These are phyloP conservation scores for Sutorius eximius DNA, from an alignment of 1,284 basidiomycete species.

Conservation along the genomic window DNA sequence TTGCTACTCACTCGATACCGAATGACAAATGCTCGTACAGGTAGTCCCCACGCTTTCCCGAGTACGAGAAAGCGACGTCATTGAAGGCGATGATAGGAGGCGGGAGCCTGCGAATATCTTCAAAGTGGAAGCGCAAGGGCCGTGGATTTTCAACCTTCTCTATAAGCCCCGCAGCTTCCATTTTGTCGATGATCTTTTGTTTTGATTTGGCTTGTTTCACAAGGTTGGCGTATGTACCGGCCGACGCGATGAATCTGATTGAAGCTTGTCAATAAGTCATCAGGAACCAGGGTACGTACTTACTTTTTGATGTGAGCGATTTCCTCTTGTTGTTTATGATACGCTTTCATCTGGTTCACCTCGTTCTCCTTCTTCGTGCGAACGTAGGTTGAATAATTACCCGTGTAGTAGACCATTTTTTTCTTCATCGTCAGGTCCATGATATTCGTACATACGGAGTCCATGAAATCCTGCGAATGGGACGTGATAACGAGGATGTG, in stretches of 20 bases:
- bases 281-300: slow-evolving; percentile 23
- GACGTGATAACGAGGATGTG: slow-evolving; percentile 96
- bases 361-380: slow-evolving; percentile 97
- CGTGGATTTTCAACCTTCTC: slow-evolving; percentile 82
- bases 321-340: slow-evolving; percentile 97
- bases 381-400: slow-evolving; percentile 97
- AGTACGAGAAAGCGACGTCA: slow-evolving; percentile 94
- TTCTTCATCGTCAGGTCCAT: slow-evolving; percentile 93
- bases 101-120: slow-evolving; percentile 91
- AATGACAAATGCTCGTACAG: slow-evolving; percentile 89
- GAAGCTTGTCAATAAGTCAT: slow-evolving; percentile 11
- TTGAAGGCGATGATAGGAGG: slow-evolving; percentile 97
- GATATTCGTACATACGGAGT: slow-evolving; percentile 94
- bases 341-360: slow-evolving; percentile 99
- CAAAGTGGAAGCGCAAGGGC: slow-evolving; percentile 91
- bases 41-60: slow-evolving; percentile 84
- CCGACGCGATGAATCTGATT: slow-evolving; percentile 89
- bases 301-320: slow-evolving; percentile 97
- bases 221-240: slow-evolving; percentile 98
- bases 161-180: slow-evolving; percentile 98
- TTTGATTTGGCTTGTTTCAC: slow-evolving; percentile 99
- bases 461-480: slow-evolving; percentile 99
- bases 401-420: slow-evolving; percentile 90
- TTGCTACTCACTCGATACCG: slow-evolving; percentile 85
- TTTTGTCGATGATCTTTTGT: slow-evolving; percentile 99